Evolutionary conservation across 2,329 filamentous ascomycete genomes (phyloP).

Genomic region (Verticillium zaregamsianum): DNA sequence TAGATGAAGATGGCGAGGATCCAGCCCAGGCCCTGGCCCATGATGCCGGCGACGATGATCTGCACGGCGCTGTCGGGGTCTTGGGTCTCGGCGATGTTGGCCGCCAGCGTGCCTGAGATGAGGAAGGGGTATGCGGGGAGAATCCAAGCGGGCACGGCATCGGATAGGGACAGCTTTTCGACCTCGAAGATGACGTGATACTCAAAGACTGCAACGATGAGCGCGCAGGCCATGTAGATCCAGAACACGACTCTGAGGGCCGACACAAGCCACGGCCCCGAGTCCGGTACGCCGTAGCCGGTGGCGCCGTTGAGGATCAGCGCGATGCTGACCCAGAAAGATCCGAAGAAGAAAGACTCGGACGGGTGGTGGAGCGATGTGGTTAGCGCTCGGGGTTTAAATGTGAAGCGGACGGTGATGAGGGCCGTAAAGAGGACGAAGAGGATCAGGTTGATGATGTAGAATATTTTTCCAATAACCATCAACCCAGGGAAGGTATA

Average conservation of each 20-base stretch:
- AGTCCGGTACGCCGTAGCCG: constrained; percentile 49
- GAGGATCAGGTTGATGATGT: constrained; percentile 43
- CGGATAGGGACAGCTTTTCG: constrained; percentile 38
- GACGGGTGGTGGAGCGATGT: constrained; percentile 60
- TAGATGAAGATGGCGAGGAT: constrained; percentile 49
- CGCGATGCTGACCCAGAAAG: constrained; percentile 57
- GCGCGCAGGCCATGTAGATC: constrained; percentile 37
- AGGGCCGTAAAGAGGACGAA: constrained; percentile 44
- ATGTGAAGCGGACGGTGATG: constrained; percentile 53
- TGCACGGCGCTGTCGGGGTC: constrained; percentile 38
- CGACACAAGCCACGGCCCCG: constrained; percentile 42
- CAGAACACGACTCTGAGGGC: constrained; percentile 45
- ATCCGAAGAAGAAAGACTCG: constrained; percentile 59
- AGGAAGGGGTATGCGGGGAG: constrained; percentile 51
- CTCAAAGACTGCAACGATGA: constrained; percentile 19
- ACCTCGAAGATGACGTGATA: constrained; percentile 22
- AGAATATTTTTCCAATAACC: constrained; percentile 40
- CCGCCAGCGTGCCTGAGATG: constrained; percentile 47
- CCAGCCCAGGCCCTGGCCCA: constrained; percentile 49
- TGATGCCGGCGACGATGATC: constrained; percentile 46
- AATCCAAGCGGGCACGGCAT: constrained; percentile 52
- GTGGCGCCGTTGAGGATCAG: constrained; percentile 60
- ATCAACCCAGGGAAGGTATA: constrained; percentile 40
- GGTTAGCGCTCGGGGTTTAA: constrained; percentile 54
- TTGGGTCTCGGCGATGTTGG: constrained; percentile 41